A percentile compares a stretch with the other conserved stretches of the same genome.
Conservation (phyloP, 305 asterid species). For the Rubia tinctorum region DNA sequence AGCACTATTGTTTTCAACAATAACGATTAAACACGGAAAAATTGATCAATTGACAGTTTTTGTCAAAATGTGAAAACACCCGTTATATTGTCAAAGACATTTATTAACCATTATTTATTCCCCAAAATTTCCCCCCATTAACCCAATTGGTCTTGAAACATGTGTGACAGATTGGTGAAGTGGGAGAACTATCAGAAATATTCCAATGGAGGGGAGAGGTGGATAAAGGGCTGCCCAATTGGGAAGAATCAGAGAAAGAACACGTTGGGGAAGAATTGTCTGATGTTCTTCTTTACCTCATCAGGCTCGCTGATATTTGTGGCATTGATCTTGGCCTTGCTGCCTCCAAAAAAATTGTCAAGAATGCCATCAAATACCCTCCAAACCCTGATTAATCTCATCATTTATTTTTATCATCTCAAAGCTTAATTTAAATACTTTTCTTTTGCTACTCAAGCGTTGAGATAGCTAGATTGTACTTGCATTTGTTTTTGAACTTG, state of each 20-base stretch:
- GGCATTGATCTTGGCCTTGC: slow-evolving; percentile 54
- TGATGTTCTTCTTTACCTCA: slow-evolving; percentile 52
- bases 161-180: slow-evolving; percentile 43
- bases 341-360: slow-evolving; percentile 39
- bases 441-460: background rate
- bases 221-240: slow-evolving; percentile 48
- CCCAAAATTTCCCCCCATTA: no score
- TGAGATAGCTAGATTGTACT: background rate
- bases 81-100: no score
- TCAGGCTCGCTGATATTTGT: slow-evolving; percentile 53
- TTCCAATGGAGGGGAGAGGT: slow-evolving; percentile 65
- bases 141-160: background rate
- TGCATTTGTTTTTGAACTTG: background rate
- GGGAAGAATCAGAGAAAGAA: slow-evolving; percentile 56
- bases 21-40: no score
- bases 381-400: slow-evolving; percentile 11
- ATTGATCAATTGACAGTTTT: no score
- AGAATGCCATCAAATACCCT: slow-evolving; percentile 53
- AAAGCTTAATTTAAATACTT: background rate
- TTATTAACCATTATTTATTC: no score
- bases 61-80: no score
- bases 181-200: slow-evolving; percentile 55
- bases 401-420: background rate
- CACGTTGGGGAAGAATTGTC: slow-evolving; percentile 61
- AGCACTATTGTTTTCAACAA: no score